Base-by-base conservation (phyloP, 2,329 filamentous ascomycete species). In the Fusarium palustre region DNA sequence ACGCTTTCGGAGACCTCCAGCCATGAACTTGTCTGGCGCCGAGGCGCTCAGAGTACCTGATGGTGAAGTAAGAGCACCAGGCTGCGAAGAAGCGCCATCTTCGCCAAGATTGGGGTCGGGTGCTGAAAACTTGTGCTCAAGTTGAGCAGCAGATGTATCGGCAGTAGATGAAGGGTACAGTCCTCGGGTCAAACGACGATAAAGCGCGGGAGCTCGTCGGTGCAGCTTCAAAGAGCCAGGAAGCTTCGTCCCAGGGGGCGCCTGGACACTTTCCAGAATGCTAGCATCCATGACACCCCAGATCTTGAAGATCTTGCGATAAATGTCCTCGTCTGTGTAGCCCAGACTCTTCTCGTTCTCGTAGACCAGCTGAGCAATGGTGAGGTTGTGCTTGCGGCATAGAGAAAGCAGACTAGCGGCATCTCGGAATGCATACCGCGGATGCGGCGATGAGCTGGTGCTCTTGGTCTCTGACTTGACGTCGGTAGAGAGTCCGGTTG, bases 251-350 rank as follows among this genome's bases (percentile, higher is more conserved):
- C 83, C 79, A 0, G 79, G 58, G 1, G 82, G 80, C 2, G 83
- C 82, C 62, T 83, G 81, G 3, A 85, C 83, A 46, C 82, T 82
- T 58, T 85, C 82, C 0, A 83, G 76, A 55, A 85, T 85, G 55
- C 83, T 85, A 20, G 81, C 78, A 55, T 85, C 83, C 83, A 85
- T 85, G 49, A 85, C 83, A 33, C 84, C 77, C 83, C 83, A 85
- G 56, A 85, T 85, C 34, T 80, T 79, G 61, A 82, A 80, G 13
- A 85, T 54, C 70, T 84, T 85, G n/a, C 79, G 72, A 54, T 79
- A 78, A 42, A 85, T 84, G 20, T 85, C 82, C 12, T 84, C 82
- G 46, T 85, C 82, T 0, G 81, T 82, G 57, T 85, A 84, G 11
- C 83, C 83, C 7, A 83, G 79, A 66, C 83, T 84, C 76, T 83